A percentile compares a stretch with the other conserved stretches of the same genome.
These are phyloP conservation scores for Plantago ovata DNA, from an alignment of 257 asterid species.

Conservation along the genomic window DNA sequence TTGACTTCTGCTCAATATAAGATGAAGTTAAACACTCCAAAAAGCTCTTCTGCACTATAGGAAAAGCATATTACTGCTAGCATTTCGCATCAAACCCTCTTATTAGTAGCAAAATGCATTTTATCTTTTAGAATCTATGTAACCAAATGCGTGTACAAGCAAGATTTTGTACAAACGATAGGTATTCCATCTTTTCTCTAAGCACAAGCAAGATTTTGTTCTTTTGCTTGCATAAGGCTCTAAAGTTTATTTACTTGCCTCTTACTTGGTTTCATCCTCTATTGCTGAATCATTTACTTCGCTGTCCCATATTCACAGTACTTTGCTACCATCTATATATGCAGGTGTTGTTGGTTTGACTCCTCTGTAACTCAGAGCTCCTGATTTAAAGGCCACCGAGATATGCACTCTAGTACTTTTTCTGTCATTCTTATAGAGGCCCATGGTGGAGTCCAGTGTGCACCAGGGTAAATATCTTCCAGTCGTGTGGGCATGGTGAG, in stretches of 20 bases:
- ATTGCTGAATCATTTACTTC: not conserved
- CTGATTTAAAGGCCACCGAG: slow-evolving; percentile 8
- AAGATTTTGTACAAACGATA: too few relatives aligned
- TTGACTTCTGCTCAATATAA: too few relatives aligned
- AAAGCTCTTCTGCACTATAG: too few relatives aligned
- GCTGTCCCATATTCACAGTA: slow-evolving; percentile 5
- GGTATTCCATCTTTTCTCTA: too few relatives aligned
- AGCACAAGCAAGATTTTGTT: too few relatives aligned
- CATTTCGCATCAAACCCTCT: too few relatives aligned
- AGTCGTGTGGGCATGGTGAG: not conserved
- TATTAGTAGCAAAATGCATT: too few relatives aligned
- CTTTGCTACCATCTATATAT: slow-evolving; percentile 16
- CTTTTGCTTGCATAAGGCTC: not conserved
- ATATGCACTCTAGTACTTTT: slow-evolving; percentile 15
- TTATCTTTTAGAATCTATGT: too few relatives aligned
- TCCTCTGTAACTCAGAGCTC: slow-evolving; percentile 39
- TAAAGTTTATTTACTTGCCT: not conserved
- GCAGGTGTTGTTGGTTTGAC: slow-evolving; percentile 90
- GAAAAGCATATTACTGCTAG: too few relatives aligned
- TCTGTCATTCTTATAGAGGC: slow-evolving; percentile 31
- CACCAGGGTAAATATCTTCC: slow-evolving; percentile 14
- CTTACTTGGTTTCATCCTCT: not conserved
- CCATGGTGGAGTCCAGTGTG: slow-evolving; percentile 14
- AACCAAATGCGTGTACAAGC: too few relatives aligned
- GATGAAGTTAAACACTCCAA: too few relatives aligned